phyloP scores from a whole-genome alignment of 805 yeast species.

The Zygotorulaspora florentina region DNA sequence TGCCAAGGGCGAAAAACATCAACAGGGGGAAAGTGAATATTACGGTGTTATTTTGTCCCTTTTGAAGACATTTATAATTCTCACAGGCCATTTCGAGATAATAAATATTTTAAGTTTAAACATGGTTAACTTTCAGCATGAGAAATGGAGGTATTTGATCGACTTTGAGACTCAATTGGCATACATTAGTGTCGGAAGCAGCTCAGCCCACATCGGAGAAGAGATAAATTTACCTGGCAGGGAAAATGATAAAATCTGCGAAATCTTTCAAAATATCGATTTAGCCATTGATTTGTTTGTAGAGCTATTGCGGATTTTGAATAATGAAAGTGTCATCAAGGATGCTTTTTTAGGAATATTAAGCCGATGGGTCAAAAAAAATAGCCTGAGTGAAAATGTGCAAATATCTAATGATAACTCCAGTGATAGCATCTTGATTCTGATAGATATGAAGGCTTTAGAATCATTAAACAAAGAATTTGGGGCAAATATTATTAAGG shows the following conservation, averaged over 20 bases:
- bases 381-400: neutral
- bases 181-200: slow-evolving; percentile 22
- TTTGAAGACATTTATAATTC: slow-evolving; percentile 32
- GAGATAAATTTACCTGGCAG: slow-evolving; percentile 10
- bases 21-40: slow-evolving; percentile 20
- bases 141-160: slow-evolving; percentile 36
- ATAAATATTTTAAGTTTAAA: slow-evolving; percentile 31
- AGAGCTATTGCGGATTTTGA: slow-evolving; percentile 46
- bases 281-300: slow-evolving; percentile 40
- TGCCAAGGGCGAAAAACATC: slow-evolving; percentile 10
- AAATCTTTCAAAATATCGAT: slow-evolving; percentile 43
- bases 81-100: slow-evolving; percentile 27
- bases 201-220: slow-evolving; percentile 2
- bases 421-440: slow-evolving; percentile 48
- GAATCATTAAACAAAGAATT: slow-evolving; percentile 57
- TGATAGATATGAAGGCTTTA: slow-evolving; percentile 59
- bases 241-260: neutral
- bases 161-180: slow-evolving; percentile 38
- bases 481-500: slow-evolving; percentile 44
- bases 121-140: slow-evolving; percentile 33
- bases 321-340: slow-evolving; percentile 42
- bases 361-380: slow-evolving; percentile 51
- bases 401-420: slow-evolving; percentile 14
- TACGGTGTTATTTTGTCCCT: slow-evolving; percentile 33
- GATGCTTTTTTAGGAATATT: slow-evolving; percentile 49